A percentile compares a stretch with the other conserved stretches of the same genome.
Conservation (phyloP, 148 eudicot genomes). For the Gaultheria prostrata region DNA sequence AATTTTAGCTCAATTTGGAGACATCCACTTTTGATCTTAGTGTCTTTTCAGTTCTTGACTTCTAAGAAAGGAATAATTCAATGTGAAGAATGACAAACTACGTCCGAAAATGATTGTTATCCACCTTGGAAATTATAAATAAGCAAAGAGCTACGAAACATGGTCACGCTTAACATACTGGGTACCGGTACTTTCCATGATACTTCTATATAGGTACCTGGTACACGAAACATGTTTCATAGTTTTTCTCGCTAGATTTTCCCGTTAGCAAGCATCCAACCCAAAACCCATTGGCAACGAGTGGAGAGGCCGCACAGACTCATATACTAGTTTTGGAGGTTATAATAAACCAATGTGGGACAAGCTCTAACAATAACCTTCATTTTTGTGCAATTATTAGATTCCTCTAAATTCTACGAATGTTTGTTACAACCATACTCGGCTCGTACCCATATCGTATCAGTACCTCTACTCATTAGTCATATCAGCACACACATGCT, state of each 20-base stretch:
- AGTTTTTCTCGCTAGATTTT: neutral
- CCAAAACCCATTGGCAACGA: too few species aligned
- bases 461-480: neutral
- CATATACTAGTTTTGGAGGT: too few species aligned
- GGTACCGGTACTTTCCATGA: neutral
- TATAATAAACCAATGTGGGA: too few species aligned
- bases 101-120: neutral
- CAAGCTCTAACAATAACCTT: neutral
- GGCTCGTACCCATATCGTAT: neutral
- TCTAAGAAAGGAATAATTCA: neutral
- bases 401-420: neutral
- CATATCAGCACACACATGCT: neutral
- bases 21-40: neutral
- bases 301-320: too few species aligned
- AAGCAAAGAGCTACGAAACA: neutral
- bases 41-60: neutral
- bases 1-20: conserved; percentile 3
- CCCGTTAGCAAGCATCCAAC: neutral
- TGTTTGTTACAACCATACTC: neutral
- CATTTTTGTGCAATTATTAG: neutral
- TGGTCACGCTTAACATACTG: neutral
- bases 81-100: neutral
- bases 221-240: neutral
- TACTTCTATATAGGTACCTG: neutral
- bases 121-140: neutral